Percentiles rank a stretch among this genome's conserved stretches.
These are phyloP conservation scores for Nemania serpens DNA, from an alignment of 2,329 filamentous ascomycete species.

Conservation along the genomic window DNA sequence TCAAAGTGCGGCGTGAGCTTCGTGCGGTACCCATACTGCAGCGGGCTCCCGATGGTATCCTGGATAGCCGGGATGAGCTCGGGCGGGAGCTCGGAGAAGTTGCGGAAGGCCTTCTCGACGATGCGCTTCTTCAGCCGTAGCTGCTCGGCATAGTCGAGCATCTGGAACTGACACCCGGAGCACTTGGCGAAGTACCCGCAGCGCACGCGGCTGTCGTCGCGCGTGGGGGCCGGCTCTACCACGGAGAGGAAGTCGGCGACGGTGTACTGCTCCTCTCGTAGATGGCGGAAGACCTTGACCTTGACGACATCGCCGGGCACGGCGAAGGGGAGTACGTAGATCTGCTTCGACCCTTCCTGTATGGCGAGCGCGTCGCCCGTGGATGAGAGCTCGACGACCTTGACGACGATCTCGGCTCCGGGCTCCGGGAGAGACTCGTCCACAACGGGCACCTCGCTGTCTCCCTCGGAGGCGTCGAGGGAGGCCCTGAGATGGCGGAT, in stretches of 20 bases:
- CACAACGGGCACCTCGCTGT: constrained; percentile 33
- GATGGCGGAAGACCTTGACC: constrained; percentile 78
- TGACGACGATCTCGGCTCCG: constrained; percentile 78
- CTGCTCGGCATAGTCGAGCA: constrained; percentile 88
- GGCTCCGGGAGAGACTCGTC: constrained; percentile 60
- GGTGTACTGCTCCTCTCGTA: constrained; percentile 68
- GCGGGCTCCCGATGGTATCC: constrained; percentile 86
- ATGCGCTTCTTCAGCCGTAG: constrained; percentile 82
- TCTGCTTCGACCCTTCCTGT: constrained; percentile 63
- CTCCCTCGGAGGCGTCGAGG: constrained; percentile 42
- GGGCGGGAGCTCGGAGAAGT: constrained; percentile 83
- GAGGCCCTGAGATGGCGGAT: constrained; percentile 59
- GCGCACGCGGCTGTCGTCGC: constrained; percentile 75
- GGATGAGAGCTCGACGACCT: constrained; percentile 82
- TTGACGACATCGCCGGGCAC: constrained; percentile 82
- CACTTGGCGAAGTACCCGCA: constrained; percentile 89
- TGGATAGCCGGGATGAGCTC: constrained; percentile 75
- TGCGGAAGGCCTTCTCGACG: constrained; percentile 86
- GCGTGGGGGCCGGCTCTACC: constrained; percentile 70
- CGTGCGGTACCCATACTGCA: constrained; percentile 92
- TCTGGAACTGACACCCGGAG: constrained; percentile 95
- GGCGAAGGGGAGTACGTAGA: constrained; percentile 89
- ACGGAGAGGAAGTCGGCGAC: constrained; percentile 83
- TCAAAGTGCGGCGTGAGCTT: constrained; percentile 98
- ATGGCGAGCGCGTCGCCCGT: constrained; percentile 89